Evolutionary conservation across 106 monocot genomes (phyloP).

Genomic region (Narthecium ossifragum): DNA sequence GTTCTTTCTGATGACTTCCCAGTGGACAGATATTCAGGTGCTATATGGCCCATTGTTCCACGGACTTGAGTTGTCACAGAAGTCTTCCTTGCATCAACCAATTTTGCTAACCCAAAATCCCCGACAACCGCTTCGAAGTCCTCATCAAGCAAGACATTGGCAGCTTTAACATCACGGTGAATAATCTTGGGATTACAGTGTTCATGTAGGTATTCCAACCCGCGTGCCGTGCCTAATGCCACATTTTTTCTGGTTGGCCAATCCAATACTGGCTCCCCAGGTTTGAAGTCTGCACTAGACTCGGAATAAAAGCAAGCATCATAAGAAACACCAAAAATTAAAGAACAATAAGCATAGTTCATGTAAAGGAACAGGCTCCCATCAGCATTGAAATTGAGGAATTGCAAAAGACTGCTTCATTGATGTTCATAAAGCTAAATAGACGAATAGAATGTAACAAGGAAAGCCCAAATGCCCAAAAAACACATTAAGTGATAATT

Average conservation of each 20-base stretch:
- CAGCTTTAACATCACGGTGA: slow-evolving; percentile 82
- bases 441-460: neutral
- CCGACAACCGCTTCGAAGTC: slow-evolving; percentile 76
- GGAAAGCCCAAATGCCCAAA: neutral
- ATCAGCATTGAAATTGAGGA: no score
- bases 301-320: slow-evolving; percentile 5
- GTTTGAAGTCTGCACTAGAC: slow-evolving; percentile 52
- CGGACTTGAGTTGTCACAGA: slow-evolving; percentile 78
- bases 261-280: slow-evolving; percentile 69
- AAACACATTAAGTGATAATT: neutral
- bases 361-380: no score
- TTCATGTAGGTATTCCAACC: slow-evolving; percentile 83
- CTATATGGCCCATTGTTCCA: slow-evolving; percentile 81
- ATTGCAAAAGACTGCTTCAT: no score
- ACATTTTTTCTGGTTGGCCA: slow-evolving; percentile 74
- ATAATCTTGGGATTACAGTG: slow-evolving; percentile 82
- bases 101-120: slow-evolving; percentile 71
- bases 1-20: slow-evolving; percentile 72
- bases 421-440: neutral
- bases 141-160: slow-evolving; percentile 71
- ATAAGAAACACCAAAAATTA: neutral
- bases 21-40: slow-evolving; percentile 70
- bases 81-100: slow-evolving; percentile 64
- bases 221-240: slow-evolving; percentile 86
- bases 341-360: no score